A percentile compares a stretch with the other conserved stretches of the same genome.
Conservation (phyloP, 108 stramenopile genomes). For the Skeletonema grethae region DNA sequence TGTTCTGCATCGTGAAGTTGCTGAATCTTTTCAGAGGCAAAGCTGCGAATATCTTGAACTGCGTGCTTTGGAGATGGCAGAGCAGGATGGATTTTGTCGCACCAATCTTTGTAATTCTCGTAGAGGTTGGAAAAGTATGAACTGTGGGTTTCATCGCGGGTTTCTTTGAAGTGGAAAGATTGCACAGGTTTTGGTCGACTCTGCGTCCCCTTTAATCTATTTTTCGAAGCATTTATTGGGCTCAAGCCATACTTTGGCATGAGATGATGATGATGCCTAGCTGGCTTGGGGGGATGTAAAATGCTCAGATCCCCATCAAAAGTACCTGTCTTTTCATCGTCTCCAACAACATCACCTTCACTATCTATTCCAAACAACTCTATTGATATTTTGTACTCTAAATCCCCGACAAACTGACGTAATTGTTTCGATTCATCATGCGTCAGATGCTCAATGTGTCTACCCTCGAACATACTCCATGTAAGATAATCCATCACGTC, state of each 20-base stretch:
- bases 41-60: constrained; percentile 69
- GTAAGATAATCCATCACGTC: constrained; percentile 80
- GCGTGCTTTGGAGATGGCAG: background rate
- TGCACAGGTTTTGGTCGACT: constrained; percentile 46
- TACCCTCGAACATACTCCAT: constrained; percentile 87
- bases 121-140: constrained; percentile 83
- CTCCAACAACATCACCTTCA: constrained; percentile 23
- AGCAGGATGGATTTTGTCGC: constrained; percentile 62
- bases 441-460: constrained; percentile 91
- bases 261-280: constrained; percentile 11
- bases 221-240: background rate
- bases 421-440: constrained; percentile 69
- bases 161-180: constrained; percentile 64
- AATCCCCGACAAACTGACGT: constrained; percentile 65
- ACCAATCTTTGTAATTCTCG: constrained; percentile 72
- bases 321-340: constrained; percentile 10
- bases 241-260: constrained; percentile 25
- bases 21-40: constrained; percentile 66
- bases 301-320: background rate
- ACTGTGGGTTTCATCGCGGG: constrained; percentile 46
- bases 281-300: constrained; percentile 15
- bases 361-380: constrained; percentile 59
- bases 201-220: constrained; percentile 18
- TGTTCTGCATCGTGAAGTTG: constrained; percentile 65
- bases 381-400: constrained; percentile 70